Percentiles rank a stretch among this genome's conserved stretches.
These are phyloP conservation scores for Backusella liffmaniae DNA, from an alignment of 192 early-diverging fungal species.

Conservation along the genomic window DNA sequence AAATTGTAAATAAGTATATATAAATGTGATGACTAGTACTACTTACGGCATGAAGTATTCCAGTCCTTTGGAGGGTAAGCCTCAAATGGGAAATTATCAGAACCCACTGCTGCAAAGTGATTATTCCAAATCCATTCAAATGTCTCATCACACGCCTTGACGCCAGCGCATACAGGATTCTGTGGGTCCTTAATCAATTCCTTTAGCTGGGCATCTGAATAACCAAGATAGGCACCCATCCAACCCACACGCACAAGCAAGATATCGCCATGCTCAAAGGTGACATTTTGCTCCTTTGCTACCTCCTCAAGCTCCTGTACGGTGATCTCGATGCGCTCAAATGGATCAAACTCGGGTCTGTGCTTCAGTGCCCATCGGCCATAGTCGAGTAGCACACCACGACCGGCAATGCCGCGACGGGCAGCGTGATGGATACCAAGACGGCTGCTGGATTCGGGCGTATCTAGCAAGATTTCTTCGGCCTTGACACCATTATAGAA, in stretches of 20 bases:
- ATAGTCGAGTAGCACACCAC: constrained; percentile 31
- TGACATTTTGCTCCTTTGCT: constrained; percentile 21
- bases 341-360: constrained; percentile 22
- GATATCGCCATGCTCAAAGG: constrained; percentile 31
- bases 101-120: constrained; percentile 31
- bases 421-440: constrained; percentile 37
- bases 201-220: background rate
- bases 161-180: constrained; percentile 9
- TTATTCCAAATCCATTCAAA: constrained; percentile 33
- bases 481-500: constrained; percentile 29
- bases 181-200: background rate
- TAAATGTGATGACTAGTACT: background rate
- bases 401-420: constrained; percentile 30
- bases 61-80: constrained; percentile 20
- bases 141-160: constrained; percentile 35
- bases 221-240: constrained; percentile 13
- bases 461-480: background rate
- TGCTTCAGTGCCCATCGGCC: constrained; percentile 24
- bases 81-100: constrained; percentile 26
- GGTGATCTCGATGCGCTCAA: constrained; percentile 17
- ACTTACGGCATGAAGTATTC: constrained; percentile 26
- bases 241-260: constrained; percentile 31
- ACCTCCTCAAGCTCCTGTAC: constrained; percentile 26
- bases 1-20: background rate
- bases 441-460: constrained; percentile 1